A percentile compares a stretch with the other conserved stretches of the same genome.
phyloP scores from a whole-genome alignment of 2,329 filamentous ascomycete genomes.

The Cladophialophora chaetospira region DNA sequence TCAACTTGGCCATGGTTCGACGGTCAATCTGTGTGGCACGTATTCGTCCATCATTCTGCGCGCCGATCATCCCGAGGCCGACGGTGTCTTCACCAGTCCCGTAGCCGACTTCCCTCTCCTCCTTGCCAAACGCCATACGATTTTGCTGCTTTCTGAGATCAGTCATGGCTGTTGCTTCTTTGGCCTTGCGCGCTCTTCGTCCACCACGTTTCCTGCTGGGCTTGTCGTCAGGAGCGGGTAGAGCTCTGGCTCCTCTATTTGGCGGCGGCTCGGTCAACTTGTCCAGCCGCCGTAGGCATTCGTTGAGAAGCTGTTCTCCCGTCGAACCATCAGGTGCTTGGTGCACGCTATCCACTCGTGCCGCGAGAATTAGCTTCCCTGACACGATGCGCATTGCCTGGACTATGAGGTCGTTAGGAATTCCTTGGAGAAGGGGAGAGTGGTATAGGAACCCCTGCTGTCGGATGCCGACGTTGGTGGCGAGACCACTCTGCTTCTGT shows the following conservation, averaged over 20 bases:
- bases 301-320: conserved; percentile 77
- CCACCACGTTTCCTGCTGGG: conserved; percentile 90
- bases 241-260: conserved; percentile 81
- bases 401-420: conserved; percentile 83
- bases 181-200: conserved; percentile 84
- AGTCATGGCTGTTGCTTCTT: conserved; percentile 96
- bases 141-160: conserved; percentile 96
- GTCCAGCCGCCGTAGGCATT: conserved; percentile 82
- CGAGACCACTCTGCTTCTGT: conserved; percentile 75
- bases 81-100: conserved; percentile 81
- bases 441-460: conserved; percentile 94
- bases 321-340: conserved; percentile 77
- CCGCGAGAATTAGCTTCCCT: conserved; percentile 90
- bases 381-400: conserved; percentile 95
- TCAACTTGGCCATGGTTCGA: conserved; percentile 87
- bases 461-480: conserved; percentile 86
- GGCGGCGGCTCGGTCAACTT: conserved; percentile 90
- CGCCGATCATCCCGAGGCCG: conserved; percentile 94
- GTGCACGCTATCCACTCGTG: conserved; percentile 84
- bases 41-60: conserved; percentile 83
- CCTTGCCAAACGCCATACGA: conserved; percentile 91
- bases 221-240: conserved; percentile 94
- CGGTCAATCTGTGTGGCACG: conserved; percentile 88
- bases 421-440: conserved; percentile 81
- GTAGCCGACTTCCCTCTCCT: conserved; percentile 91